Evolutionary conservation across 345 rosid species (phyloP).

Genomic region (Arabidopsis suecica): DNA sequence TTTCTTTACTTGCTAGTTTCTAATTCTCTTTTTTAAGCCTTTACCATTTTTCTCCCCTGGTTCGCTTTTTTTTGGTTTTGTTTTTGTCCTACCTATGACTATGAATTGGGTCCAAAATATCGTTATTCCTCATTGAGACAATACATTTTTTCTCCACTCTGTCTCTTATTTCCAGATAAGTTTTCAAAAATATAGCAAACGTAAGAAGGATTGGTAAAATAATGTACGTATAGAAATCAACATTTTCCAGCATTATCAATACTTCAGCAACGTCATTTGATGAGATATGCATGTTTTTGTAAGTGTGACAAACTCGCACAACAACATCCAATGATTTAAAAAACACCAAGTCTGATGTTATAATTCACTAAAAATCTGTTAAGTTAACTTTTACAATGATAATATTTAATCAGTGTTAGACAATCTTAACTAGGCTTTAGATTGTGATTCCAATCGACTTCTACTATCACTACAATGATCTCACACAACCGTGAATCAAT

Average conservation of each 20-base stretch:
- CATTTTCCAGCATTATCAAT: not conserved
- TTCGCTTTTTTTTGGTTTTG: not conserved
- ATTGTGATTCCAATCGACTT: not conserved
- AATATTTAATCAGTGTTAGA: not conserved
- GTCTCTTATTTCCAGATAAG: not conserved
- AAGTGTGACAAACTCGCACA: not conserved
- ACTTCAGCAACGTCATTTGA: not conserved
- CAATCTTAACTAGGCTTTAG: not conserved
- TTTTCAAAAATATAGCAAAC: not conserved
- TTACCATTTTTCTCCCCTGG: not conserved
- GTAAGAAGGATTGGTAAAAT: too few relatives aligned
- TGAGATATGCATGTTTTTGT: too few relatives aligned
- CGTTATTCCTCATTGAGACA: not conserved
- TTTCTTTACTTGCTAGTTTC: not conserved
- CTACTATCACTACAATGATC: not conserved
- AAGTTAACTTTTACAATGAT: not conserved
- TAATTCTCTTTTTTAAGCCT: not conserved
- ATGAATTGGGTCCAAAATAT: not conserved
- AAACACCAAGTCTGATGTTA: not conserved
- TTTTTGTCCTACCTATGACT: not conserved
- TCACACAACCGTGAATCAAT: not conserved
- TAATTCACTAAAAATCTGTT: not conserved
- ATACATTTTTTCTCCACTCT: not conserved
- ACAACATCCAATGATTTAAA: not conserved
- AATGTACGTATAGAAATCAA: not conserved